Percentiles rank a stretch among this genome's conserved stretches.
phyloP scores from a whole-genome alignment of 306 rosid genomes.

The Clitoria ternatea region DNA sequence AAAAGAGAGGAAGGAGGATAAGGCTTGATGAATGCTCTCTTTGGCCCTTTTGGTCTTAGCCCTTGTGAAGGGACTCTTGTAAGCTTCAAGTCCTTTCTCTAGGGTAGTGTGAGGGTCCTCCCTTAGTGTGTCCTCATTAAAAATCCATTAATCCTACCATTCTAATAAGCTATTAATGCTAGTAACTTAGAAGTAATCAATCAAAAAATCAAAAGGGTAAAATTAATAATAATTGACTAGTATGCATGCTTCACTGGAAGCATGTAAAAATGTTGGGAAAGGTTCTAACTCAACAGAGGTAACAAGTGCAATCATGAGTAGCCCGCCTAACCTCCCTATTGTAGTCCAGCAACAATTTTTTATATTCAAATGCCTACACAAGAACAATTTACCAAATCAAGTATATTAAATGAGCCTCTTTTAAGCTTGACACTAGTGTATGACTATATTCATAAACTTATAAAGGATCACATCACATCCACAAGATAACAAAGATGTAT shows the following conservation, averaged over 20 bases:
- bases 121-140: no score
- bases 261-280: conserved; percentile 19
- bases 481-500: neutral
- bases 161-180: conserved; percentile 3
- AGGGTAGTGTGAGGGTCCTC: no score
- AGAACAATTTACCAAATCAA: conserved; percentile 19
- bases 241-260: conserved; percentile 7
- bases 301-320: conserved; percentile 78
- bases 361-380: conserved; percentile 81
- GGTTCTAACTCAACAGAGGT: conserved; percentile 60
- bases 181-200: conserved; percentile 3
- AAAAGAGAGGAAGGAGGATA: no score
- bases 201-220: conserved; percentile 9
- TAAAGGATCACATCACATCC: neutral
- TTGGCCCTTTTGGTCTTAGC: no score
- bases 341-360: conserved; percentile 88
- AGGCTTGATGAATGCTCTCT: no score
- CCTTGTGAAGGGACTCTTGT: no score
- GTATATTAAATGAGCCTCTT: conserved; percentile 16
- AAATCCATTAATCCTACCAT: no score
- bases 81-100: no score
- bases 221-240: neutral
- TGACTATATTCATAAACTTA: neutral
- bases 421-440: neutral
- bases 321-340: conserved; percentile 92